Evolutionary conservation across 1,284 basidiomycete species (phyloP), one percentile per base, ranked within the genome.

Genomic region (Sparassis latifolia): DNA sequence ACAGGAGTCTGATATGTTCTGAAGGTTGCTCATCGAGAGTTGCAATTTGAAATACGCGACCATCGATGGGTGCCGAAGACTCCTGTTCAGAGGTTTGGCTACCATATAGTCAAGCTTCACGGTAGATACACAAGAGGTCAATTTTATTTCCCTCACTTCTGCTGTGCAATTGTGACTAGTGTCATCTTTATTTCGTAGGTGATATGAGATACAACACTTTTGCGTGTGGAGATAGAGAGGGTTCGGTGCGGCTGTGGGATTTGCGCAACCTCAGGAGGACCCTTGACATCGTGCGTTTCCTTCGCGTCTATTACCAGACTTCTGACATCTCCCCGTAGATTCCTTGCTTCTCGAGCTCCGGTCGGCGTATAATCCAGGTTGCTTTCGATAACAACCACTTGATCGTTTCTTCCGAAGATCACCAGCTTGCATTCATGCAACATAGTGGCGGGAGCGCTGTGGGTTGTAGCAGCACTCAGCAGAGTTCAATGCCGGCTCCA

Each of bases 1-100:
- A 33, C 37, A 6, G 33, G 33, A 35, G 31, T 28, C 31, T 41
- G 44, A 37, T 47, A 38, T 27, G 27, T 32, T 33, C 7, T 39
- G 38, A 44, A 78, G 77, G 67, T 79, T 44, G 70, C 69, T 10
- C 75, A 78, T 57, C 66, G 75, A 31, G 78, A 80, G 55, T 66
- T 70, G 32, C 78, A 80, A 54, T 78, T 76, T 51, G 77, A 80
- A 55, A 51, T 79, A 31, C 73, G 70, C 31, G 78, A 80, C 56
- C 66, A 70, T 53, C 68, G 78, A 10, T 47, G 63, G 40, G 66
- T 69, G 6, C 67, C 71, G 12, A 55, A 58, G 35, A 52, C 54
- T 32, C 62, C 71, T 3, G 69, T 69, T 10, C 66, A 69, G 48
- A 64, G 73, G 42, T 79, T 80, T 53, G 77, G 77, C 5, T 78